Evolutionary conservation across 768 basidiomycete genomes (phyloP), one percentile per base, ranked within the genome.

Genomic region (Lentinula guzmanii): DNA sequence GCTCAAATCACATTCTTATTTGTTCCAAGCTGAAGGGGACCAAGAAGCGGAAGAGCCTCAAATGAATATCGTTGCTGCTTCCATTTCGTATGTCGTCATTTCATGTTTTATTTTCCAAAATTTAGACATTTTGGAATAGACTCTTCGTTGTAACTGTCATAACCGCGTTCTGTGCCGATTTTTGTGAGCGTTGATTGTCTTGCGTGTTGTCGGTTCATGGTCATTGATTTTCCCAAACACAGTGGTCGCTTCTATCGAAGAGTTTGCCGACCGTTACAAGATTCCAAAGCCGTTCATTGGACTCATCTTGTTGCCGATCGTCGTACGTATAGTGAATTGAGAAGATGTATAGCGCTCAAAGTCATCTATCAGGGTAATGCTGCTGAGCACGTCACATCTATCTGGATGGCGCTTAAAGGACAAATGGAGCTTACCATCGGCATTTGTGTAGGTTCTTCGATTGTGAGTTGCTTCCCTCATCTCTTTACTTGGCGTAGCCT

Each of bases 231-330:
- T 13, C 59, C 33, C 16, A 50, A 34, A 37, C 58, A 0, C 57
- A 92, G 91, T 93, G 71, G 93, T 96, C 41, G 90, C 88, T 2
- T 93, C 91, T 3, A 96, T 97, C 64, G 95, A 96, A 71, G 93
- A 95, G 70, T 92, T 91, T 28, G 92, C 94, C 2, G 77, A 83
- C 11, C 80, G 89, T 43, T 94, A 92, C 72, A 71, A 80, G 58
- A 90, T 97, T 58, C 91, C 92, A 0, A 92, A 91, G 72, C 67
- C 86, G 0, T 94, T 95, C 75, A 93, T 94, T 65, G 91, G 91
- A 70, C 72, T 95, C 13, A 91, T 95, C 65, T 77, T 97, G 34
- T 76, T 97, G 4, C 93, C 94, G 3, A 87, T 97, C 55, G 94
- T 95, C 48, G 91, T 88, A 70, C 61, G 86, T 77, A 21, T 7